These are phyloP conservation scores for Gnetum montanum DNA, from an alignment of 75 land plant genomes.

Conservation along the genomic window DNA sequence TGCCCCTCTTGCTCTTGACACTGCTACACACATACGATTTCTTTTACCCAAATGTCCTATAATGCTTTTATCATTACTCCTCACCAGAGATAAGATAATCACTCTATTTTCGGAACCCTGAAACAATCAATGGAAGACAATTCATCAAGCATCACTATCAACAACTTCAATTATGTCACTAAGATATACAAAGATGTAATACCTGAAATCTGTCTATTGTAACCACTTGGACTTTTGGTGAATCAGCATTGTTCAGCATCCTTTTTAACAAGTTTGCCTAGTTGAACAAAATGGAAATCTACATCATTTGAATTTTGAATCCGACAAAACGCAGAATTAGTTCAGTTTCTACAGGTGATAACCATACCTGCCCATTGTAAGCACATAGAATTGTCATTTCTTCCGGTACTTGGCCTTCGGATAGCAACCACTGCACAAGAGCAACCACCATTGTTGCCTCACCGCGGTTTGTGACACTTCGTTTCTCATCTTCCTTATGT, in stretches of 20 bases:
- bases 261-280: not conserved
- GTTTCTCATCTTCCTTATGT: constrained; percentile 6
- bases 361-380: constrained; percentile 16
- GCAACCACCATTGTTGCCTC: constrained; percentile 27
- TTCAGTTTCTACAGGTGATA: not conserved
- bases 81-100: constrained; percentile 1
- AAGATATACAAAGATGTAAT: too few relatives aligned
- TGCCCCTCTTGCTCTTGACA: constrained; percentile 6
- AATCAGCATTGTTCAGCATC: not conserved
- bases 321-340: not conserved
- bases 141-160: too few relatives aligned
- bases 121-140: too few relatives aligned
- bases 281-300: too few relatives aligned
- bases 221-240: not conserved
- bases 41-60: constrained; percentile 14
- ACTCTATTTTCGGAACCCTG: constrained; percentile 9
- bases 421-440: constrained; percentile 12
- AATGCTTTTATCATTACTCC: constrained; percentile 14
- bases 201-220: constrained; percentile 7
- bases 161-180: too few relatives aligned
- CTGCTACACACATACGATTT: constrained; percentile 25
- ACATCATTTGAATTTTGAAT: not conserved
- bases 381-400: constrained; percentile 17
- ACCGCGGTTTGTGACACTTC: constrained; percentile 13
- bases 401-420: constrained; percentile 12